These are phyloP conservation scores for Hansenula lynferdii DNA, from an alignment of 1,139 yeast species.

Conservation along the genomic window DNA sequence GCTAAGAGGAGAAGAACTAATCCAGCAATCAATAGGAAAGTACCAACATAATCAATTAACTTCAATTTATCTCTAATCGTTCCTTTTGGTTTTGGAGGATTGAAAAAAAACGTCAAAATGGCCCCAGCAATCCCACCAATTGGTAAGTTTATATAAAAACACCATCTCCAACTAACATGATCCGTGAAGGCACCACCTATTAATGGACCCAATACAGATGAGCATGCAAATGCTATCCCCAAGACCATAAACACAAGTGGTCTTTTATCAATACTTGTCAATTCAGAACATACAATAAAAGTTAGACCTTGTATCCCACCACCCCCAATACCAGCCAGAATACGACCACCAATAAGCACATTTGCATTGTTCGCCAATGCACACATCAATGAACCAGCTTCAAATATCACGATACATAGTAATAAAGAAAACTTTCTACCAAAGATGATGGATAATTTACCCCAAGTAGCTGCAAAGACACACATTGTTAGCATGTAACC, in stretches of 20 bases:
- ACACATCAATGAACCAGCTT: slow-evolving; percentile 55
- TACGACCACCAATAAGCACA: slow-evolving; percentile 65
- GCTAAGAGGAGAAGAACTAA: slow-evolving; percentile 44
- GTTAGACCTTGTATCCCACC: slow-evolving; percentile 62
- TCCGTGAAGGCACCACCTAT: slow-evolving; percentile 65
- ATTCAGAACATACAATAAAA: slow-evolving; percentile 53
- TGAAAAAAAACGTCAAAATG: slow-evolving; percentile 41
- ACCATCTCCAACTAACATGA: slow-evolving; percentile 72
- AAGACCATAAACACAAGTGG: slow-evolving; percentile 45
- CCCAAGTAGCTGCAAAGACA: slow-evolving; percentile 53
- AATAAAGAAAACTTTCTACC: slow-evolving; percentile 53
- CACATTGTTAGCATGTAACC: slow-evolving; percentile 60
- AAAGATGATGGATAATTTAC: slow-evolving; percentile 52
- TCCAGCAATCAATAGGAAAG: slow-evolving; percentile 36
- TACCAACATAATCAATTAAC: slow-evolving; percentile 46
- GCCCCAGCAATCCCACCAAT: slow-evolving; percentile 54
- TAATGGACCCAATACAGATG: slow-evolving; percentile 60
- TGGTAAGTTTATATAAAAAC: slow-evolving; percentile 69
- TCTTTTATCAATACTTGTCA: slow-evolving; percentile 54
- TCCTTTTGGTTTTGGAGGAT: slow-evolving; percentile 49
- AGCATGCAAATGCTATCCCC: slow-evolving; percentile 48
- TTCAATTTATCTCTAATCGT: slow-evolving; percentile 35
- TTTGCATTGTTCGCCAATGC: slow-evolving; percentile 54
- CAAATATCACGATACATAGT: slow-evolving; percentile 48
- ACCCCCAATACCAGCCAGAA: slow-evolving; percentile 69